A percentile compares a stretch with the other conserved stretches of the same genome.
Evolutionary conservation across 345 rosid genomes (phyloP).

Genomic region (Salix exigua): DNA sequence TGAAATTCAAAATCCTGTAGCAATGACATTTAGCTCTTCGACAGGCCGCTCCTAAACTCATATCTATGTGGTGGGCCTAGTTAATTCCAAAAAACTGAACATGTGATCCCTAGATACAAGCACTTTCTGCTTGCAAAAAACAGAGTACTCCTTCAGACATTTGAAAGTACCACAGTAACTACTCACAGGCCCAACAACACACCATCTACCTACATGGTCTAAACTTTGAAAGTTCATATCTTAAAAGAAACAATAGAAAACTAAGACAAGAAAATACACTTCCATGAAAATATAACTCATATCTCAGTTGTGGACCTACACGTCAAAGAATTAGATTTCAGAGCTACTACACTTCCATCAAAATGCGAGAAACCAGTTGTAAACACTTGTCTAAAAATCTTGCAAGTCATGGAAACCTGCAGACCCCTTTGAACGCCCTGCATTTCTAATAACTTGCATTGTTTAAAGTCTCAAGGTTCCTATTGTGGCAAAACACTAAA

Average conservation of each 20-base stretch:
- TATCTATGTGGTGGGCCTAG: not conserved
- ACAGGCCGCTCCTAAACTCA: not conserved
- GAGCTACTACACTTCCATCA: too few species aligned
- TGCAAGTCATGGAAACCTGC: too few species aligned
- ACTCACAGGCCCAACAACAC: not conserved
- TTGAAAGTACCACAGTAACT: not conserved
- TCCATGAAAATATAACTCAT: too few species aligned
- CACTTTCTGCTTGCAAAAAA: not conserved
- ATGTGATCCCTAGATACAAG: not conserved
- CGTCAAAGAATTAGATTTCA: too few species aligned
- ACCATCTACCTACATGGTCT: not conserved
- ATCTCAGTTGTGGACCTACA: too few species aligned
- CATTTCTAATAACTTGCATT: not conserved
- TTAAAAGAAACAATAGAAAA: not conserved
- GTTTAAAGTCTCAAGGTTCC: not conserved
- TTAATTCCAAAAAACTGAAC: not conserved
- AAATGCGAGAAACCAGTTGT: too few species aligned
- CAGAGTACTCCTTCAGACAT: not conserved
- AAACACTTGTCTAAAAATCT: too few species aligned
- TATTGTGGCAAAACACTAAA: not conserved
- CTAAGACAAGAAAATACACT: not conserved
- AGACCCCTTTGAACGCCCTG: not conserved
- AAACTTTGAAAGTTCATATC: not conserved
- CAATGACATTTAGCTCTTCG: not conserved
- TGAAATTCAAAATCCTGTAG: not conserved